These are phyloP conservation scores for Suhomyces bribrorum DNA, from an alignment of 1,139 yeast species.

Conservation along the genomic window DNA sequence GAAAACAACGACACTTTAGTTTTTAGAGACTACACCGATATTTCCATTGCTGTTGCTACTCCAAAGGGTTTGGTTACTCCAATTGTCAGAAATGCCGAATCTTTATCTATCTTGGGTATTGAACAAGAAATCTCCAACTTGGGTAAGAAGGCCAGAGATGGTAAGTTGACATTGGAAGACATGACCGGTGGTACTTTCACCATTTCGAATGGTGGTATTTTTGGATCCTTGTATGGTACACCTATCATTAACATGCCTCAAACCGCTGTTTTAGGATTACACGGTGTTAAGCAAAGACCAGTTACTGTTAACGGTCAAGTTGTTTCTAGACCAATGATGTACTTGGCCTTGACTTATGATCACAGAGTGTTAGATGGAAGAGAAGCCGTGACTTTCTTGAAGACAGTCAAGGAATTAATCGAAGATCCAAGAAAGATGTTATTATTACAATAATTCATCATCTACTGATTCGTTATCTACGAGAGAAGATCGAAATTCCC, in stretches of 20 bases:
- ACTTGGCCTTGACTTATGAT: slow-evolving; percentile 96
- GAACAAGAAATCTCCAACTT: slow-evolving; percentile 81
- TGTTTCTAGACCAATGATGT: slow-evolving; percentile 99
- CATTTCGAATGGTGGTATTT: slow-evolving; percentile 98
- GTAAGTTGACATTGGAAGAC: slow-evolving; percentile 94
- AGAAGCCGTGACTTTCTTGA: slow-evolving; percentile 97
- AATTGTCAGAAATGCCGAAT: slow-evolving; percentile 95
- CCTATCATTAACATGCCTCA: slow-evolving; percentile 99
- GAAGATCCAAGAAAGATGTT: slow-evolving; percentile 99
- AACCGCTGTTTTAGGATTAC: slow-evolving; percentile 96
- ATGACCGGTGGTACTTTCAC: slow-evolving; percentile 99
- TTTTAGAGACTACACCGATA: slow-evolving; percentile 93
- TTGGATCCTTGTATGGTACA: slow-evolving; percentile 96
- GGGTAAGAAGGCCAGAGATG: slow-evolving; percentile 95
- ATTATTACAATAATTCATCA: slow-evolving; percentile 47
- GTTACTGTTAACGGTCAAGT: slow-evolving; percentile 95
- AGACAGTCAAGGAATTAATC: slow-evolving; percentile 91
- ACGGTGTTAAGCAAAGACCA: slow-evolving; percentile 97
- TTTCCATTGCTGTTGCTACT: slow-evolving; percentile 97
- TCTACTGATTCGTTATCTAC: not conserved
- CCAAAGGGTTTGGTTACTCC: slow-evolving; percentile 99
- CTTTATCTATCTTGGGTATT: slow-evolving; percentile 82
- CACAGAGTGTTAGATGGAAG: slow-evolving; percentile 98
- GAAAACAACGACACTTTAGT: slow-evolving; percentile 92
- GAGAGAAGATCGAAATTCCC: too few species aligned